phyloP scores from a whole-genome alignment of 2,329 filamentous ascomycete genomes.

The Claviceps spartinae region DNA sequence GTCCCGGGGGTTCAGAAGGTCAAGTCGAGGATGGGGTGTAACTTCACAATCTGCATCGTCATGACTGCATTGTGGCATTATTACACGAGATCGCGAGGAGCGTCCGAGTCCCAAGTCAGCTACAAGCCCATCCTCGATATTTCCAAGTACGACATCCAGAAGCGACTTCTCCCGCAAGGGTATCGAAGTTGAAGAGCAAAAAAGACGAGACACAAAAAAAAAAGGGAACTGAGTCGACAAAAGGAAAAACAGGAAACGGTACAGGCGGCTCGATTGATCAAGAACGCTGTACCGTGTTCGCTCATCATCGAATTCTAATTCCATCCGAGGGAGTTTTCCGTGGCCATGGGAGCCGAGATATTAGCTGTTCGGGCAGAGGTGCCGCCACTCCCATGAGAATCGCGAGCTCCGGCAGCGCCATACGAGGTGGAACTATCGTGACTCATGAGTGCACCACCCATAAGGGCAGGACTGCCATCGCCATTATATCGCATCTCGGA shows the following conservation, averaged over 20 bases:
- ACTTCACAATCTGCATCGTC: too few species aligned
- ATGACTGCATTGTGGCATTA: too few species aligned
- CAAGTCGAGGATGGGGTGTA: too few species aligned
- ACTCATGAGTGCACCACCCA: constrained; percentile 55
- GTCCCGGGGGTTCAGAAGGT: not conserved
- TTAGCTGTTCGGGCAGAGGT: constrained; percentile 42
- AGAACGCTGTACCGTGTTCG: not conserved
- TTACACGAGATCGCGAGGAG: too few species aligned
- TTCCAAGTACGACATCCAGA: constrained; percentile 2
- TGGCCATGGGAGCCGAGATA: constrained; percentile 82
- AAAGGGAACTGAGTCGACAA: constrained; percentile 2
- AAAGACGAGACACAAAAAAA: not conserved
- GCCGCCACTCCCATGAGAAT: constrained; percentile 55
- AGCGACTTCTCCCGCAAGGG: constrained; percentile 16
- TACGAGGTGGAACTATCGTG: constrained; percentile 41
- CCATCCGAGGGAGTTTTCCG: constrained; percentile 92
- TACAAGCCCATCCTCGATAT: not conserved
- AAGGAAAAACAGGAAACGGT: constrained; percentile 7
- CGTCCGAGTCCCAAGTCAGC: not conserved
- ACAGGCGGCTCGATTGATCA: constrained; percentile 8
- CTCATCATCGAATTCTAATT: constrained; percentile 40
- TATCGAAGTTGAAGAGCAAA: constrained; percentile 14
- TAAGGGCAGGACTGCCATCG: constrained; percentile 44
- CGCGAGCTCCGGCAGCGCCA: constrained; percentile 33
- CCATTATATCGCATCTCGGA: constrained; percentile 40